Base-by-base conservation (phyloP, 805 yeast genomes). In the Starmerella davenportii region DNA sequence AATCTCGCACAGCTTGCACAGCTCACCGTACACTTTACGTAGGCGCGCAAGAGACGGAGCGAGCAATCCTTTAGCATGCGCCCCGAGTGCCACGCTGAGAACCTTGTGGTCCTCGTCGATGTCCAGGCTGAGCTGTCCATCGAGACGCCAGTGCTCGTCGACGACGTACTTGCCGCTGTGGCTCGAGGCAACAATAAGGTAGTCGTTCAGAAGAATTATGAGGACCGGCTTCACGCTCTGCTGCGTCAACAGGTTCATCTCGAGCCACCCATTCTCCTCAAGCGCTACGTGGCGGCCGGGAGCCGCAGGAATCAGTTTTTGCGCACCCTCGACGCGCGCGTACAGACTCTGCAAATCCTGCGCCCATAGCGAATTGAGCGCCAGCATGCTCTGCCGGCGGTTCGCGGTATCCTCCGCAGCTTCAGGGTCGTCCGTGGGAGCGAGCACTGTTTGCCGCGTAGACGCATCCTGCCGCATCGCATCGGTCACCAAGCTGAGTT, bases 241-340 rank as follows among this genome's bases (percentile, higher is more conserved):
- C 70, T 81, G 73, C 11, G 93, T 81, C 0, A 90, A 84, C 2
- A 78, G 72, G 51, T 82, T 84, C 43, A 85, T 60, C 56, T 84
- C 94, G 41, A 69, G 72, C 95, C 95, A 85, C 36, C 84, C 68
- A 2, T 78, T 77, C 53, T 82, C 73, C 49, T 84, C 90, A 8
- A 74, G 69, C 16, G 81, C 59, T 2, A 84, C 70, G 55, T 82
- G 94, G 36, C 94, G 67, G 3, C 85, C 90, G 0, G 85, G 81
- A 5, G 70, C 55, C 1, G 79, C 72, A 17, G 82, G 78, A 29
- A 84, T 64, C 43, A 68, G 71, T 51, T 79, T 79, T 49, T 79
- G 85, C 1, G 93, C 84, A n/a, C 94, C 92, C 46, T 85, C 94
- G 14, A 85, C 93, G 45, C 78, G 81, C 48, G 73, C 73, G 56